phyloP scores from a whole-genome alignment of 164 flowering plant genomes.

The Umbellularia californica region DNA sequence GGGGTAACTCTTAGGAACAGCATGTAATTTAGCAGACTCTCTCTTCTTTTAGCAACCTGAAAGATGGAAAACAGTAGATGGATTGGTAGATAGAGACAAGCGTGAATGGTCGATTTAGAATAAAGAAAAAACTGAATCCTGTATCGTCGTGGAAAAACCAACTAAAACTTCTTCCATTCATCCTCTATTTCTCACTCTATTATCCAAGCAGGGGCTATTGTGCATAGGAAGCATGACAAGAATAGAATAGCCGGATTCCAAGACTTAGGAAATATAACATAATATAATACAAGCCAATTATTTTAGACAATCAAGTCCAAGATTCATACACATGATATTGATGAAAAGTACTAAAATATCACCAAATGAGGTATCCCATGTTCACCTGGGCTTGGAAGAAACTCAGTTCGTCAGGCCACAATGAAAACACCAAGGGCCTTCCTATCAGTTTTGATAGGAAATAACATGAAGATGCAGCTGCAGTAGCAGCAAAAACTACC shows the following conservation, averaged over 20 bases:
- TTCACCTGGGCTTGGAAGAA: conserved; percentile 87
- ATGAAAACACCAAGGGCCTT: conserved; percentile 63
- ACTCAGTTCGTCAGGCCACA: conserved; percentile 85
- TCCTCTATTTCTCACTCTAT: too few species aligned
- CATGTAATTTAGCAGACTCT: conserved; percentile 79
- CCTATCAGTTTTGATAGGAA: conserved; percentile 85
- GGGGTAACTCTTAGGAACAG: conserved; percentile 91
- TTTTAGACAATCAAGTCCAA: not conserved
- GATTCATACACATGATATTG: not conserved
- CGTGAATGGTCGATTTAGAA: too few species aligned
- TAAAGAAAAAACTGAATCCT: too few species aligned
- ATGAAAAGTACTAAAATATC: not conserved
- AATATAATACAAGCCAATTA: too few species aligned
- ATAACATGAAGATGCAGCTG: conserved; percentile 97
- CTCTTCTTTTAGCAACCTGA: conserved; percentile 81
- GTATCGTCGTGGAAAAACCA: too few species aligned
- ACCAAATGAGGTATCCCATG: not conserved
- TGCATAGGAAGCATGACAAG: too few species aligned
- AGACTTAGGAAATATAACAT: too few species aligned
- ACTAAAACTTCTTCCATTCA: too few species aligned
- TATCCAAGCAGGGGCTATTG: too few species aligned
- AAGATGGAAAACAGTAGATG: not conserved
- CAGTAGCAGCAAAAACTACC: conserved; percentile 91
- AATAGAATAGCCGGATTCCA: too few species aligned
- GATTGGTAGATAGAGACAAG: too few species aligned